Percentiles rank a stretch among this genome's conserved stretches.
Evolutionary conservation across 768 basidiomycete genomes (phyloP).

Genomic region (Suillus alpinus): DNA sequence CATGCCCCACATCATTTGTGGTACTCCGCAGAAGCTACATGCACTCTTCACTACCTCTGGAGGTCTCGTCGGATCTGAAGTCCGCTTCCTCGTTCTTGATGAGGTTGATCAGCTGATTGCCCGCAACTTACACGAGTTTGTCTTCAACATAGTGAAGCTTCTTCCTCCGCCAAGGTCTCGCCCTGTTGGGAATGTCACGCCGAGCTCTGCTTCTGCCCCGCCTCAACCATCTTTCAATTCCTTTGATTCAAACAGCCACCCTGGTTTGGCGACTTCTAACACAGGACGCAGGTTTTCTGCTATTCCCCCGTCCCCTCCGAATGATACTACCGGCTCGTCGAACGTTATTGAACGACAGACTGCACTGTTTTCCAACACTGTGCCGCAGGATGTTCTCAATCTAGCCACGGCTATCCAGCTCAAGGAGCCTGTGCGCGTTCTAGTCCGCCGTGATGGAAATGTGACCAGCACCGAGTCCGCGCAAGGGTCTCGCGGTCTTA

Average conservation of each 20-base stretch:
- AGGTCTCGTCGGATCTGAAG: conserved; percentile 77
- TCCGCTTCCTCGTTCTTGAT: conserved; percentile 92
- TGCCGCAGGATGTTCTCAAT: conserved; percentile 96
- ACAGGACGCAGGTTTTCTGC: conserved; percentile 59
- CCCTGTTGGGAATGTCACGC: conserved; percentile 36
- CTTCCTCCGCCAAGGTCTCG: conserved; percentile 86
- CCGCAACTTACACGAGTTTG: conserved; percentile 92
- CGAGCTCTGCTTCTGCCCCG: conserved; percentile 30
- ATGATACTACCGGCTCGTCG: conserved; percentile 33
- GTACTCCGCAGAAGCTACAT: conserved; percentile 94
- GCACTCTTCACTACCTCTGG: conserved; percentile 83
- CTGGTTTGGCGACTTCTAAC: conserved; percentile 33
- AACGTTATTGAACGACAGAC: conserved; percentile 75
- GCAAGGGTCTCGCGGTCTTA: conserved; percentile 77
- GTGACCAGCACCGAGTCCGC: conserved; percentile 65
- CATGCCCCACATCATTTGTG: conserved; percentile 93
- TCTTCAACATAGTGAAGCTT: conserved; percentile 89
- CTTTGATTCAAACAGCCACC: conserved; percentile 42
- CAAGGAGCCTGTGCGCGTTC: conserved; percentile 94
- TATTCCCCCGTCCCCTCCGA: conserved; percentile 46
- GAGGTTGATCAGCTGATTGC: conserved; percentile 99
- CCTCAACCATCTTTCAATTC: conserved; percentile 44
- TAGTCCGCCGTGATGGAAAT: conserved; percentile 89
- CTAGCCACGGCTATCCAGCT: conserved; percentile 91
- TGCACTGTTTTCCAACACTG: conserved; percentile 96